Conservation (phyloP, 805 yeast species). For the Cyberlindnera mycetangii region DNA sequence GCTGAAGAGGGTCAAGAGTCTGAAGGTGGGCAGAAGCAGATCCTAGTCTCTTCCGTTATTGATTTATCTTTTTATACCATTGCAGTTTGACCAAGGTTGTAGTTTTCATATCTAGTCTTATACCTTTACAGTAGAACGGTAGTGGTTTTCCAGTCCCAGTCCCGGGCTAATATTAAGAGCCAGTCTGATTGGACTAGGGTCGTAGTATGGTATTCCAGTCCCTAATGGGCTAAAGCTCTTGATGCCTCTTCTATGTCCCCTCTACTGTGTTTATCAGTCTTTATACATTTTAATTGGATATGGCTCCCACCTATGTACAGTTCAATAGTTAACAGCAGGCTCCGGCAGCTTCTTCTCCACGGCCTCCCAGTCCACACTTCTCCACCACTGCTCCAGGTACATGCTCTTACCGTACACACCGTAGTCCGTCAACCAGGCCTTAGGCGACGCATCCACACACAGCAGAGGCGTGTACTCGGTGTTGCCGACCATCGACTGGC, state of each 20-base stretch:
- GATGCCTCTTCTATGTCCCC: no score
- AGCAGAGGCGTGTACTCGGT: slow-evolving; percentile 52
- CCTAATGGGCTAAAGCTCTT: no score
- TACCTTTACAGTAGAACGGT: no score
- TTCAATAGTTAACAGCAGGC: background rate
- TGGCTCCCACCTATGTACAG: background rate
- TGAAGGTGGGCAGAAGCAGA: slow-evolving; percentile 62
- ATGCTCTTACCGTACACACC: slow-evolving; percentile 71
- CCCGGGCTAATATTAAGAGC: no score
- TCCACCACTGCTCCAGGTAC: slow-evolving; percentile 66
- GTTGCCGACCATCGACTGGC: slow-evolving; percentile 22
- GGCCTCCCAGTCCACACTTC: slow-evolving; percentile 68
- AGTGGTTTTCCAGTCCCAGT: no score
- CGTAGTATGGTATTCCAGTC: no score
- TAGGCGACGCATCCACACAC: slow-evolving; percentile 70
- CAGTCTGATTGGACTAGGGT: no score
- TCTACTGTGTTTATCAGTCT: background rate
- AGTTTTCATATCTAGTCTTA: no score
- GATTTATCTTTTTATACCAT: no score
- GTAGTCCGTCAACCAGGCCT: slow-evolving; percentile 67
- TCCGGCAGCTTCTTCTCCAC: slow-evolving; percentile 38
- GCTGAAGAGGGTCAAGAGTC: slow-evolving; percentile 82
- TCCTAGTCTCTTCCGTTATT: no score
- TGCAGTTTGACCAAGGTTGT: no score
- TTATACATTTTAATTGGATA: no score